Evolutionary conservation across 2,329 filamentous ascomycete species (phyloP), one percentile per base, ranked within the genome.

Genomic region (Septoria petroselini): DNA sequence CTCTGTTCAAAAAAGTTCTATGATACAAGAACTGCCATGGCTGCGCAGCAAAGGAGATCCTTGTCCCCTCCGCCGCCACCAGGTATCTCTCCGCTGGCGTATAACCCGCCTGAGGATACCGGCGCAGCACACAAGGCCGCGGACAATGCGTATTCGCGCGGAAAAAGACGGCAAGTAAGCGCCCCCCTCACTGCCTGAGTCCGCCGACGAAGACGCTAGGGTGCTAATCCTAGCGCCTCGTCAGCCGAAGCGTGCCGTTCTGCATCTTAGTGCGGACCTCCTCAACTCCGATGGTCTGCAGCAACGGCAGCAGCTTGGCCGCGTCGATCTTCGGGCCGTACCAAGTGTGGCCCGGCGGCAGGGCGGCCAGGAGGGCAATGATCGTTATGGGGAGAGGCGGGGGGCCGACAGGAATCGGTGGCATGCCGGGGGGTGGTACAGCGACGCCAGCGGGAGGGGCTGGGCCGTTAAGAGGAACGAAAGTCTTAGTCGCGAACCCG

Each of bases 321-420:
- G 89, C 73, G 55, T 80, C 86, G 61, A 95, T 79, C 31, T 81
- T 79, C 15, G 81, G 80, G 6, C 37, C 44, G 45, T 83, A 81
- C 69, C 94, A 96, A 6, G 81, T 76, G 18, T 85, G 80, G 1
- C 86, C 79, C 1, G 81, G 76, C 0, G 90, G 90, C 7, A 95
- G 83, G 17, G 60, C 53, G 21, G 56, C 53, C 15, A 68, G 41
- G 18, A 83, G 69, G 58, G 78, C 76, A 29, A 77, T 75, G 41
- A 84, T 73, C 47, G 82, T 78, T 33, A 87, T 82, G 21, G 91
- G 88, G 30, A 96, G 77, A 0, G 87, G 83, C 2, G 85, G 78
- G 8, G 90, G 9, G 94, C 84, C 53, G 91, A 84, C 58, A 84
- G 82, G 48, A 29, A 90, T 8, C 94, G 84, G 48, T 56, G 57